Evolutionary conservation across 371 early-diverging fungal species (phyloP), one percentile per base, ranked within the genome.

Genomic region (Entomophthora muscae): DNA sequence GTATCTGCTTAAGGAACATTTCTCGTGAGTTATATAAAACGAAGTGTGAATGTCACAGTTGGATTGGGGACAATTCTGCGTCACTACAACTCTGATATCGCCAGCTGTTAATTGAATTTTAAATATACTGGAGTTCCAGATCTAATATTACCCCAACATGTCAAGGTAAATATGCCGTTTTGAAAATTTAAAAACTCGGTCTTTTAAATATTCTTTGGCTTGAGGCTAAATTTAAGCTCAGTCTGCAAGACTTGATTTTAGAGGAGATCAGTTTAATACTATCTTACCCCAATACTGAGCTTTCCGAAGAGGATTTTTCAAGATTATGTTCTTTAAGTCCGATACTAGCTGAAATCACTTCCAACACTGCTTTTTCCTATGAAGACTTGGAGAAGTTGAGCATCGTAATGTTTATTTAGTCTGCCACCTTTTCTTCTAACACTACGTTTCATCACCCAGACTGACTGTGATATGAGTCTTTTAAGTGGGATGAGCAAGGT

Each of bases 391-490:
- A 60, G 42, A 17, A 60, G n/a, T 51, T 60, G 30, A 12, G 7
- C 2, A 32, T 60, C 23, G 60, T 60, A 60, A 60, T n/a, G 22
- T 28, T 13, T n/a, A 32, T n/a, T 60, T 33, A 32, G 31, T 13
- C 7, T 23, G 30, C 26, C n/a, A 3, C 3, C 2, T 54, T 54
- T 54, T 17, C n/a, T n/a, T 42, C 5, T 42, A 17, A 42, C 5
- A 17, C n/a, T 22, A 55, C n/a, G 24, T 55, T 55, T 55, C 5
- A 29, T 61, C n/a, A n/a, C 29, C 42, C 10, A 62, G 62, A 54
- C 63, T 21, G 52, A 28, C n/a, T 53, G 52, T 27, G 63, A 63
- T 31, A 63, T 63, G 51, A 13, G 26, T 7, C 52, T 63, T 22
- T 52, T 63, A 1, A 12, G 21, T 2, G 63, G 63, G 3, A 32